Conservation (phyloP, 495 filamentous ascomycete genomes). For the Elaphomyces granulatus region DNA sequence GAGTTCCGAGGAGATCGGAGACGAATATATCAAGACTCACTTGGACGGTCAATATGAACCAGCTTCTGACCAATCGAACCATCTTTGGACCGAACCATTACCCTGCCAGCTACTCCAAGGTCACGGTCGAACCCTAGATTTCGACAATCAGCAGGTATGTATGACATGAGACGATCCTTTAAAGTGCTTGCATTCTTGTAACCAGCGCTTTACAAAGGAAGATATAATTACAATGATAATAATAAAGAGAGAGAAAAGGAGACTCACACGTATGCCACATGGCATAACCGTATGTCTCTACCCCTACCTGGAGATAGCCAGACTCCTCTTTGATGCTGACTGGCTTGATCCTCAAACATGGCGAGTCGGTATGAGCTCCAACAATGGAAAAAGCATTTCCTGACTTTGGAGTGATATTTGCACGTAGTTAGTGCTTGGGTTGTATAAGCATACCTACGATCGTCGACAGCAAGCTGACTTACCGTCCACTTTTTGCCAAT, state of each 20-base stretch:
- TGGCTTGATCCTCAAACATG: constrained; percentile 80
- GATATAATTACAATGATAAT: too few species aligned
- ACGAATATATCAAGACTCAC: too few species aligned
- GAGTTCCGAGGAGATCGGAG: background rate
- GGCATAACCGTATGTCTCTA: constrained; percentile 92
- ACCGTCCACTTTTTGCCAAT: constrained; percentile 83
- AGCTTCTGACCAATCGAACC: constrained; percentile 72
- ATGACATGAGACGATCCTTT: background rate
- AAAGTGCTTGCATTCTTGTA: background rate
- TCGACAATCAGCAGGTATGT: background rate
- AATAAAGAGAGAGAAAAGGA: background rate
- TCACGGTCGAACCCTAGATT: constrained; percentile 84
- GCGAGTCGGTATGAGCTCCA: constrained; percentile 93
- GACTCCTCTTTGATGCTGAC: constrained; percentile 74
- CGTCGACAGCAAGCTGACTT: too few species aligned
- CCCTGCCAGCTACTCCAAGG: constrained; percentile 77
- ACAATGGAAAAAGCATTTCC: constrained; percentile 92
- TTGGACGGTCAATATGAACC: constrained; percentile 79
- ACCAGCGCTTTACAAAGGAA: too few species aligned
- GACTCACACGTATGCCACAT: constrained; percentile 47
- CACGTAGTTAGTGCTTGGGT: too few species aligned
- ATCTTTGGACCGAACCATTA: constrained; percentile 58
- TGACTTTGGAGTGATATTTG: too few species aligned
- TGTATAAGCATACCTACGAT: too few species aligned
- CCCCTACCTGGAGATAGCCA: constrained; percentile 90